Evolutionary conservation across 1,284 basidiomycete species (phyloP).

Genomic region (Cryptococcus jaspeensis): DNA sequence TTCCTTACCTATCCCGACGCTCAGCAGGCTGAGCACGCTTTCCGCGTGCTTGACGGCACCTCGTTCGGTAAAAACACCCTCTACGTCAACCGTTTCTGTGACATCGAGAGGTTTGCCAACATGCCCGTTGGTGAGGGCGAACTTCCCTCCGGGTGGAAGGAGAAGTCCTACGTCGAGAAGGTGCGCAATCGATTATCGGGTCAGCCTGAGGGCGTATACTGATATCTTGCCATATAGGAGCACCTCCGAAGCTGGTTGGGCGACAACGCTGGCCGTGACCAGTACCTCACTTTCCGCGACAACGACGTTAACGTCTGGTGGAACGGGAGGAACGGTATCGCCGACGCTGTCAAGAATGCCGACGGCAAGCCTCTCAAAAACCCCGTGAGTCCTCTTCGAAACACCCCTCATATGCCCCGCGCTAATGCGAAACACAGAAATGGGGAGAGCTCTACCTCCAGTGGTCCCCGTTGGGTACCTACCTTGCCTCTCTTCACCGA

Average conservation of each 20-base stretch:
- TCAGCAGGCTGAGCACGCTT: conserved; percentile 78
- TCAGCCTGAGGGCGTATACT: neutral
- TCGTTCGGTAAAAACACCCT: conserved; percentile 91
- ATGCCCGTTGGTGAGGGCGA: conserved; percentile 83
- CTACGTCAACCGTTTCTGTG: conserved; percentile 84
- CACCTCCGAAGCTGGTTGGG: conserved; percentile 94
- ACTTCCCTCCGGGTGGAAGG: conserved; percentile 62
- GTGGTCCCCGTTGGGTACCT: conserved; percentile 96
- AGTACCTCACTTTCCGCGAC: conserved; percentile 90
- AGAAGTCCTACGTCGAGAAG: conserved; percentile 67
- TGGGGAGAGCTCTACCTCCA: conserved; percentile 98
- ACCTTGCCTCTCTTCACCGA: conserved; percentile 88
- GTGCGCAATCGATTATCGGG: conserved; percentile 52
- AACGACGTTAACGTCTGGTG: conserved; percentile 90
- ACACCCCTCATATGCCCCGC: conserved; percentile 3
- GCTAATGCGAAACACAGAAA: conserved; percentile 55
- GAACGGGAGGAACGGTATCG: conserved; percentile 87
- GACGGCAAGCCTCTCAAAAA: conserved; percentile 56
- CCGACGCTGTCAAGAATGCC: conserved; percentile 65
- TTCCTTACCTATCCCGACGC: conserved; percentile 84
- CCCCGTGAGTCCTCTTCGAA: conserved; percentile 25
- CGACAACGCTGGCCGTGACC: conserved; percentile 89
- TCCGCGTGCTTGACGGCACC: conserved; percentile 77
- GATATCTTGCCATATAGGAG: conserved; percentile 59
- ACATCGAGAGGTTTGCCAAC: conserved; percentile 81